Base-by-base conservation (phyloP, 768 basidiomycete genomes). In the Mycena alexandri region DNA sequence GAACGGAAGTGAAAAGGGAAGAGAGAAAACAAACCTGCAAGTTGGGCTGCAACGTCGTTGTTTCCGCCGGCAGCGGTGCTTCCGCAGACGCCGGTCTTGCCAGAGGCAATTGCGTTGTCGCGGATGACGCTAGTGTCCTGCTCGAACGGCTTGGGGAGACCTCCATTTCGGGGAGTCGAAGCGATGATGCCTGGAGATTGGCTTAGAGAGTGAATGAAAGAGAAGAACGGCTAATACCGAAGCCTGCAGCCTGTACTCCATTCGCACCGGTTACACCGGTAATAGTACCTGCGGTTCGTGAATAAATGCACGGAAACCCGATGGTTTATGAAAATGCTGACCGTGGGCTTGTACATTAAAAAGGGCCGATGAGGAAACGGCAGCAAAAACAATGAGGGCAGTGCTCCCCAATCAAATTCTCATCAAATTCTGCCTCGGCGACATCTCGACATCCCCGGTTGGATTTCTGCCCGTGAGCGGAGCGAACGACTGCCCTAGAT, bases 61-160 rank as follows among this genome's bases (percentile, higher is more conserved):
- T 71, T 71, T 4, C 69, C 69, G 7, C 69, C 69, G 29, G 65
- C 65, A 6, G 17, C 13, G 41, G 69, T 71, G 12, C 62, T 12
- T 0, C 69, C 69, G 29, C 69, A 71, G 22, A 58, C 69, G 34
- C 69, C 69, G 9, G 65, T 67, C 48, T 64, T 67, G 10, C 69
- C 69, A 11, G 57, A 60, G 17, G 50, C 54, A 33, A 71, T 71
- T 21, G 60, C 69, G 0, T 13, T 25, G 54, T 71, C 25, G 58
- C 69, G 65, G 38, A 71, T 67, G 22, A 71, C 65, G 19, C 61
- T 63, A 12, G 69, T 71, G 58, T 71, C 69, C 44, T 71, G 69
- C 53, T 71, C 61, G 25, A 71, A 71, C 9, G 69, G 69, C 9
- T 61, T 46, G 29, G 69, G 61, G 16, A 17, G 17, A 3, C 62